Evolutionary conservation across 441 rosid species (phyloP), one percentile per base, ranked within the genome.

Genomic region (Breynia disticha): DNA sequence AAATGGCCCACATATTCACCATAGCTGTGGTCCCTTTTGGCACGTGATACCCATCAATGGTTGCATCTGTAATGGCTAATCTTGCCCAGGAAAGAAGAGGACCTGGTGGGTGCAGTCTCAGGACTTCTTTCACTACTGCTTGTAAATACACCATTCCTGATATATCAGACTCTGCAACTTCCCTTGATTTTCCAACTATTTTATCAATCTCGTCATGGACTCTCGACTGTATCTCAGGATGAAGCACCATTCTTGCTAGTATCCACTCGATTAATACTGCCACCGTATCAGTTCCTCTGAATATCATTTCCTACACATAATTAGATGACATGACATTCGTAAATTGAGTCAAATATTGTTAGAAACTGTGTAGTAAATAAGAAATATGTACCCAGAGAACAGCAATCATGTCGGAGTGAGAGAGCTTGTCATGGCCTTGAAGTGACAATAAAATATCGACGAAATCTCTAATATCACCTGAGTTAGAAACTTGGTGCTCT

Each of bases 1-100:
- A 68, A 45, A 81, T 81, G 68, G 84, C 87, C 87, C 87, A 81
- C 78, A 82, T 82, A 65, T 82, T 82, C 19, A 82, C 88, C 83
- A 82, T 79, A 1, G 85, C 81, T 2, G 75, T 73, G 46, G 88
- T 79, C 39, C 81, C 78, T 0, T 67, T 69, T 0, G 89, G 85
- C 62, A 82, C 77, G 20, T 66, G 66, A 60, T 67, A 57, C 7
- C 78, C 76, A 45, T 74, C 77, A 2, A 79, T 61, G 5, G 48
- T 51, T 16, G 83, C 67, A 67, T 79, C 80, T 1, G 65, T 64
- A 50, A 64, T 74, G 20, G 89, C 75, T 48, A 77, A 48, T 9
- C 85, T 78, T 54, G 85, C 79, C 89, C 89, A 82, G 0, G 89
- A 82, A 2, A 82, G 45, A 15, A 79, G 81, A 16, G 89, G 85